Base-by-base conservation (phyloP, 768 basidiomycete species). In the Russula virescens region DNA sequence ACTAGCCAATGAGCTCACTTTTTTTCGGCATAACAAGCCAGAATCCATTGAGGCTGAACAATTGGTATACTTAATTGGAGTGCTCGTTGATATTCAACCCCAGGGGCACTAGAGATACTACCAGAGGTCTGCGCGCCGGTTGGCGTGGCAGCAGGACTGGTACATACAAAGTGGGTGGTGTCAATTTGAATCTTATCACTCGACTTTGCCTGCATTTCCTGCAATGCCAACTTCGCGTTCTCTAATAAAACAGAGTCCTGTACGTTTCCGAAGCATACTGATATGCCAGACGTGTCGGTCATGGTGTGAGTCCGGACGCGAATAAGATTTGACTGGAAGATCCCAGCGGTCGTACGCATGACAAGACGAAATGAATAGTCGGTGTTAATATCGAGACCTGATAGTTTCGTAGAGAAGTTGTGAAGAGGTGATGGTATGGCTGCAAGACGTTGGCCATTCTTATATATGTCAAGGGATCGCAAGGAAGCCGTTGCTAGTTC, bases 131-230 rank as follows among this genome's bases (percentile, higher is more conserved):
- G 80, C 11, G 84, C 84, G 35, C 83, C 87, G 11, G 73, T 68
- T 0, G 85, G 82, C 0, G 84, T 86, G 11, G 84, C 81, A 1
- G 86, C 88, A 3, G 94, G 93, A 0, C 90, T 93, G 19, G 94
- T 96, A 71, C 94, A 96, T 46, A 98, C 94, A 68, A 97, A 99
- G 74, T 99, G 96, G 0, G 95, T 98, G 11, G 96, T 98, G 71
- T 99, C 96, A 61, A 98, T 95, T 76, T 95, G 91, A 45, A 99
- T 94, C 70, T 85, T 89, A 67, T 95, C 89, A 69, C 86, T 91
- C 87, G 89, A 94, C 67, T 88, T 88, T 0, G 92, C 96, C 46
- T 81, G 82, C 89, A 98, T 97, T 69, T 90, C 86, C 50, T 80
- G 72, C 57, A 99, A 74, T 9, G 93, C 91, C 59, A 83, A 72